A percentile compares a stretch with the other conserved stretches of the same genome.
Conservation (phyloP, 2,329 filamentous ascomycete species). For the Pseudodiploospora longispora region DNA sequence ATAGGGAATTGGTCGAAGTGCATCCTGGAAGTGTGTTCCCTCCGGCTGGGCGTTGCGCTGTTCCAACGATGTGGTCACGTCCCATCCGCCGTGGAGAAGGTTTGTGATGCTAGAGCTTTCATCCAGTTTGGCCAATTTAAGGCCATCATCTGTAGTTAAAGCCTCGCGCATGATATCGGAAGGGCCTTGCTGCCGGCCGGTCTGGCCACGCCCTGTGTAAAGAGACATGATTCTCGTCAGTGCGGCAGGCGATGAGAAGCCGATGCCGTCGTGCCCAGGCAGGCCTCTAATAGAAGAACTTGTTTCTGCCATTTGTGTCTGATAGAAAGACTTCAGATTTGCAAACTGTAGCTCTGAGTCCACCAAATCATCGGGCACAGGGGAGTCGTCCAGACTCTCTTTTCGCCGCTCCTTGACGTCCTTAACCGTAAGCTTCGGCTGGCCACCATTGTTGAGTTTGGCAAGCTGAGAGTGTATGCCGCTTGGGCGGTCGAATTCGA, state of each 20-base stretch:
- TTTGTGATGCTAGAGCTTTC: slow-evolving; percentile 54
- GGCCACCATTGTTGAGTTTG: slow-evolving; percentile 57
- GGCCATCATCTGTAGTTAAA: slow-evolving; percentile 59
- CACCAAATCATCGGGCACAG: slow-evolving; percentile 36
- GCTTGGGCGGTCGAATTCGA: slow-evolving; percentile 83
- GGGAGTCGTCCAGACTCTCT: slow-evolving; percentile 31
- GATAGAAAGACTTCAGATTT: slow-evolving; percentile 73
- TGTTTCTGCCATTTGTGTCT: slow-evolving; percentile 62
- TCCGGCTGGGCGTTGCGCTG: slow-evolving; percentile 43
- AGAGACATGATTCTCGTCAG: slow-evolving; percentile 85
- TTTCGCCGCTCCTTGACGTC: slow-evolving; percentile 46
- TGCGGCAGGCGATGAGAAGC: slow-evolving; percentile 69
- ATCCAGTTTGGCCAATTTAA: slow-evolving; percentile 53
- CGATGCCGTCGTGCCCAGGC: slow-evolving; percentile 30
- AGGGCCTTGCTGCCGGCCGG: slow-evolving; percentile 57
- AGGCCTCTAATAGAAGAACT: slow-evolving; percentile 43
- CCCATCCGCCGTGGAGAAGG: slow-evolving; percentile 53
- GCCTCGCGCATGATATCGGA: slow-evolving; percentile 76
- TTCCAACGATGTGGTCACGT: slow-evolving; percentile 45
- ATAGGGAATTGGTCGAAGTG: slow-evolving; percentile 74
- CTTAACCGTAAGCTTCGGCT: slow-evolving; percentile 39
- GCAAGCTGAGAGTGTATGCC: slow-evolving; percentile 76
- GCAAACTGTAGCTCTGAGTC: slow-evolving; percentile 65
- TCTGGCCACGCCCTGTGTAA: slow-evolving; percentile 61
- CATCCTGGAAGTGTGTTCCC: slow-evolving; percentile 57